Evolutionary conservation across 768 basidiomycete genomes (phyloP).

Genomic region (Cantharellus anzutake): DNA sequence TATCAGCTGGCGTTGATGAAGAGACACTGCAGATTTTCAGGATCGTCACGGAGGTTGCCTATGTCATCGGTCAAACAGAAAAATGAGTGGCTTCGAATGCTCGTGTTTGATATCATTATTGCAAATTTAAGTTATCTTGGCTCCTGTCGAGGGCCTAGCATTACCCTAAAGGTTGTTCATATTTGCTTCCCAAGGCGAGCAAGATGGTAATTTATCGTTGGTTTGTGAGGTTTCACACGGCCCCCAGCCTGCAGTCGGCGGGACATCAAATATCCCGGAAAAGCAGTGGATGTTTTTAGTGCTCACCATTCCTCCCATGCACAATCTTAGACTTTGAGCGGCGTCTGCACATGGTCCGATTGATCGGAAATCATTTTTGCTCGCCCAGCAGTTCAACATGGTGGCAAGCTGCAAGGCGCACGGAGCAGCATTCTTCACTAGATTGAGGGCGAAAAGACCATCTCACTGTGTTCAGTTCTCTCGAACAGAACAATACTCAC

Average conservation of each 20-base stretch:
- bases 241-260: slow-evolving; percentile 34
- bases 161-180: not conserved
- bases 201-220: slow-evolving; percentile 82
- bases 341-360: slow-evolving; percentile 32
- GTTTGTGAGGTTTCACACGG: slow-evolving; percentile 38
- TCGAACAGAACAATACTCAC: slow-evolving; percentile 21
- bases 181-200: slow-evolving; percentile 31
- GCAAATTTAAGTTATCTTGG: not conserved
- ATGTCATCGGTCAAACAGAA: not conserved
- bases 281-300: slow-evolving; percentile 15
- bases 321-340: slow-evolving; percentile 46
- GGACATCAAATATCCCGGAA: not conserved
- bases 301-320: slow-evolving; percentile 66
- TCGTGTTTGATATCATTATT: not conserved
- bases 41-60: slow-evolving; percentile 33
- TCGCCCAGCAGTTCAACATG: slow-evolving; percentile 82
- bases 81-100: not conserved
- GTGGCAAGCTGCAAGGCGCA: slow-evolving; percentile 50
- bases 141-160: too few relatives aligned
- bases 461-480: not conserved
- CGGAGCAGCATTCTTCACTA: slow-evolving; percentile 28
- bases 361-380: slow-evolving; percentile 37
- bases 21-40: slow-evolving; percentile 38
- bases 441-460: not conserved
- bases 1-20: slow-evolving; percentile 11